Base-by-base conservation (phyloP, 2,329 filamentous ascomycete genomes). In the Lizonia empirigonia region DNA sequence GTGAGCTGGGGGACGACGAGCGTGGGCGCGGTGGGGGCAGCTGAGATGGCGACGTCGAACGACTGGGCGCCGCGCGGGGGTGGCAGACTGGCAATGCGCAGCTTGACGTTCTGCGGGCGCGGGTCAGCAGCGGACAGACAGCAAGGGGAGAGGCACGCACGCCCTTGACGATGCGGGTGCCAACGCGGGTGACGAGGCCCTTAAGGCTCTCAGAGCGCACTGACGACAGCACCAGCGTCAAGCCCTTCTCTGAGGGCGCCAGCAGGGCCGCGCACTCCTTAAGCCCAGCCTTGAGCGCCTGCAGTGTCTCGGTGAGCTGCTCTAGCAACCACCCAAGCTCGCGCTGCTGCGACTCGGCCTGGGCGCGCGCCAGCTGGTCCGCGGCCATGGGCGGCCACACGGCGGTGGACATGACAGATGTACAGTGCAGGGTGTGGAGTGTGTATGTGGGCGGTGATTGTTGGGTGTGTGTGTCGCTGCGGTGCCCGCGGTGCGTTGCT, bases 201-300 rank as follows among this genome's bases (percentile, higher is more conserved):
- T 99, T 99, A 56, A 97, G 86, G 60, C 84, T 85, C 77, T 99
- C 94, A 47, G 90, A 93, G 48, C 92, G 85, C 48, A 88, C 83
- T 12, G 92, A 95, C 55, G 89, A 94, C 60, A 99, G 82, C 23
- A 94, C 92, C 22, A 99, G 84, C 1, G 93, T 99, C 63, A 87
- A 92, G 7, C 91, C 91, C 1, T 88, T 86, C 68, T 96, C 91
- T 57, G 87, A 82, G 1, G 93, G 91, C 7, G 91, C 88, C 23
- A 99, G 85, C 19, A 97, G 82, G 15, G 88, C 85, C 62, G 91
- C 90, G 76, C 92, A 97, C 75, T 97, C 91, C 70, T 94, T 86
- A 3, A 97, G 83, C 52, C 91, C 90, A 58, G 82, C 80, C 64
- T 86, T 85, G 54, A 88, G 74, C 13, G 83, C 81, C 44, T 77